Evolutionary conservation across 1,284 basidiomycete genomes (phyloP).

Genomic region (Trichosporon inkin): DNA sequence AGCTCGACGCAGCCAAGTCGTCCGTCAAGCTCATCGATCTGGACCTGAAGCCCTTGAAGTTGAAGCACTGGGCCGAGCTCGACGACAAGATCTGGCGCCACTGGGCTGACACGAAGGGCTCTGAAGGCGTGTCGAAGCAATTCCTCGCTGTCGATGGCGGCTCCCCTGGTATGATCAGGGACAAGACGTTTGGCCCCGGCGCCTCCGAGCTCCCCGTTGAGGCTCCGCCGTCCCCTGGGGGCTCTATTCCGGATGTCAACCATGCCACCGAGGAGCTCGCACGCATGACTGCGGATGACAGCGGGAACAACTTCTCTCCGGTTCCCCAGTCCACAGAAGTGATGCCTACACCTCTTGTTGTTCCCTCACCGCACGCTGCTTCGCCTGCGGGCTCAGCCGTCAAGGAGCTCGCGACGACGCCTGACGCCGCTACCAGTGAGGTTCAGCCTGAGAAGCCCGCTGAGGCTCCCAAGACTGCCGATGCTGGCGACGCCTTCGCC

Average conservation of each 20-base stretch:
- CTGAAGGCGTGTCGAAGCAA: slow-evolving; percentile 84
- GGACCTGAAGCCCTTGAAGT: slow-evolving; percentile 71
- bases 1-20: slow-evolving; percentile 21
- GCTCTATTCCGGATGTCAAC: background rate
- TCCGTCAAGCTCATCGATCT: slow-evolving; percentile 74
- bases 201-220: background rate
- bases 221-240: background rate
- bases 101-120: slow-evolving; percentile 57
- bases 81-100: slow-evolving; percentile 62
- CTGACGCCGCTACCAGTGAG: background rate
- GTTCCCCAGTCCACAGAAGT: background rate
- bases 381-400: background rate
- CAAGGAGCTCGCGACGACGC: background rate
- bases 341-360: background rate
- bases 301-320: background rate
- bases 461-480: background rate
- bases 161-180: background rate
- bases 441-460: background rate
- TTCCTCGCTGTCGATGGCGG: slow-evolving; percentile 42
- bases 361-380: background rate
- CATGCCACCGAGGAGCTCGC: background rate
- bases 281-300: background rate
- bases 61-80: slow-evolving; percentile 67
- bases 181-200: background rate
- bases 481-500: background rate